Evolutionary conservation across 805 yeast genomes (phyloP).

Genomic region (Kazachstania kunashirensis): DNA sequence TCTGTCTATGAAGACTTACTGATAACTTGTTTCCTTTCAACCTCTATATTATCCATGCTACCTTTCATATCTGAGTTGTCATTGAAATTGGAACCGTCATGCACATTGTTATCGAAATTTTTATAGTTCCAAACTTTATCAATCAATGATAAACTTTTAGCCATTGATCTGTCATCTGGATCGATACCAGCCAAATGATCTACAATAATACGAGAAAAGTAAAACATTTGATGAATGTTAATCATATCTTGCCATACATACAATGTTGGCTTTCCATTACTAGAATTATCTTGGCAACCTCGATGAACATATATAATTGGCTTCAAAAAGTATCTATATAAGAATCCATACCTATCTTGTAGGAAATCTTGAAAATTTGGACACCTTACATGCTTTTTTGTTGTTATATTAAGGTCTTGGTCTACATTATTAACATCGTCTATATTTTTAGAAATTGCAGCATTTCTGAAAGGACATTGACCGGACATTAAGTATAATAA

Average conservation of each 20-base stretch:
- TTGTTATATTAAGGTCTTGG: not conserved
- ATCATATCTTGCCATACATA: constrained; percentile 14
- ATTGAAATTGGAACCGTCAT: not conserved
- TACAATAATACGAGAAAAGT: constrained; percentile 11
- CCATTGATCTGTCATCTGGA: constrained; percentile 9
- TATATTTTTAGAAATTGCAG: constrained; percentile 5
- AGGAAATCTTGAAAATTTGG: constrained; percentile 35
- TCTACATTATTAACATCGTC: not conserved
- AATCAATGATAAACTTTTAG: constrained; percentile 5
- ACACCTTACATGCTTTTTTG: constrained; percentile 2
- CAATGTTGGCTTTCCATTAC: constrained; percentile 8
- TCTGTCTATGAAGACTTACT: constrained; percentile 1
- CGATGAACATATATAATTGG: constrained; percentile 11
- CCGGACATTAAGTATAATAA: constrained; percentile 73
- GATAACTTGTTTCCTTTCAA: constrained; percentile 1
- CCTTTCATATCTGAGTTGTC: not conserved
- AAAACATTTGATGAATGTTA: constrained; percentile 7
- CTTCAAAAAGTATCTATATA: constrained; percentile 18
- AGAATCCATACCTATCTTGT: constrained; percentile 15
- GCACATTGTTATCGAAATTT: not conserved
- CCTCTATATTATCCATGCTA: not conserved
- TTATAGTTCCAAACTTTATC: constrained; percentile 8
- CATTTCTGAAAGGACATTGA: constrained; percentile 62
- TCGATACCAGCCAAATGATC: constrained; percentile 10
- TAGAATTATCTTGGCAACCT: constrained; percentile 4